phyloP scores from a whole-genome alignment of 2,329 filamentous ascomycete species.

The Remersonia thermophila region DNA sequence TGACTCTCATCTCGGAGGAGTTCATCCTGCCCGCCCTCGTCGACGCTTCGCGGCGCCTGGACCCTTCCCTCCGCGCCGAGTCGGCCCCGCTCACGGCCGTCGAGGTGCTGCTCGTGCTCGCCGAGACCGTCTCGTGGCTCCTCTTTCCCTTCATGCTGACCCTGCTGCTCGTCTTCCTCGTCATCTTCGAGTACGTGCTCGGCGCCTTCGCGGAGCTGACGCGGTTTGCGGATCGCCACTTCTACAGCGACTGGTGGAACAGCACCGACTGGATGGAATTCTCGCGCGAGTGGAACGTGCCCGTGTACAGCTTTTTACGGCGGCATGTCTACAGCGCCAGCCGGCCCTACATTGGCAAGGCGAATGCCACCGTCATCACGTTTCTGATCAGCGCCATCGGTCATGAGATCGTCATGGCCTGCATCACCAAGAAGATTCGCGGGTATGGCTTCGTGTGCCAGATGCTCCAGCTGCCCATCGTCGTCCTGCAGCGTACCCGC shows the following conservation, averaged over 20 bases:
- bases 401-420: constrained; percentile 94
- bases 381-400: constrained; percentile 82
- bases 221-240: constrained; percentile 82
- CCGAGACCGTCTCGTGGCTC: constrained; percentile 81
- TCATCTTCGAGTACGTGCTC: constrained; percentile 95
- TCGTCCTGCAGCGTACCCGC: constrained; percentile 73
- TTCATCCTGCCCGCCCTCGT: constrained; percentile 85
- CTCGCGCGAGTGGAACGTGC: constrained; percentile 93
- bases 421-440: constrained; percentile 91
- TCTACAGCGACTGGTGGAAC: constrained; percentile 73
- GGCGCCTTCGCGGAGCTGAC: constrained; percentile 93
- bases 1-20: constrained; percentile 84
- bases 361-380: constrained; percentile 73
- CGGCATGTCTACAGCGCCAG: constrained; percentile 87
- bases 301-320: constrained; percentile 88
- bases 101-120: constrained; percentile 67
- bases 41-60: constrained; percentile 49
- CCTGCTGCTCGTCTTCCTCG: constrained; percentile 88
- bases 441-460: constrained; percentile 90
- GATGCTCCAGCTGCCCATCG: constrained; percentile 93
- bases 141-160: constrained; percentile 97
- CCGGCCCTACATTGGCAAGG: constrained; percentile 60
- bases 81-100: constrained; percentile 27
- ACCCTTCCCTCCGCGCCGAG: constrained; percentile 25
- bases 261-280: constrained; percentile 90